Conservation (phyloP, 2,329 filamentous ascomycete species). For the Fusarium piperis region DNA sequence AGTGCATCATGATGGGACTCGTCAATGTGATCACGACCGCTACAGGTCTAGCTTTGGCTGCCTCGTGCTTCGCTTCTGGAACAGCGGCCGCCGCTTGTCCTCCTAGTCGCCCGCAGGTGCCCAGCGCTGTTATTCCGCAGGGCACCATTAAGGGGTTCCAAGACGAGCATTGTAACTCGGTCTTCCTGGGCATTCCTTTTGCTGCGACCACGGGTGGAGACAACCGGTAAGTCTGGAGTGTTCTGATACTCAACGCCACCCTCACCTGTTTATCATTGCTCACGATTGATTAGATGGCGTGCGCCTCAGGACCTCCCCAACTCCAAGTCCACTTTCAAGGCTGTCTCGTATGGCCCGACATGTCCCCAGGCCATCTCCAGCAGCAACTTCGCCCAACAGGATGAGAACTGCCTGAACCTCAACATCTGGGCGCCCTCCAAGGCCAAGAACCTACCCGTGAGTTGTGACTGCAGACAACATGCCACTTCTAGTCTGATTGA, state of each 20-base stretch:
- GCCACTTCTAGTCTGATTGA: neutral
- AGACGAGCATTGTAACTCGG: conserved; percentile 46
- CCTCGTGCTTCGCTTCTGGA: conserved; percentile 14
- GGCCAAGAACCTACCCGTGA: conserved; percentile 42
- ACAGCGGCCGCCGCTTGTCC: neutral
- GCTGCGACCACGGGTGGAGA: conserved; percentile 52
- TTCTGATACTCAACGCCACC: neutral
- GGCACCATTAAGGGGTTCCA: conserved; percentile 49
- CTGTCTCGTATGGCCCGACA: conserved; percentile 34
- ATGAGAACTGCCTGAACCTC: conserved; percentile 55
- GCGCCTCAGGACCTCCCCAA: conserved; percentile 32
- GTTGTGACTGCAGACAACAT: neutral
- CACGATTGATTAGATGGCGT: conserved; percentile 28
- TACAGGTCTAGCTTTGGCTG: conserved; percentile 28
- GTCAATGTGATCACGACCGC: conserved; percentile 10
- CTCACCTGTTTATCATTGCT: neutral
- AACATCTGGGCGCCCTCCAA: conserved; percentile 49
- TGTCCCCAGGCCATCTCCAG: conserved; percentile 37
- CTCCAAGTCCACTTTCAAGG: conserved; percentile 16
- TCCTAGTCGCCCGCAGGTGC: neutral
- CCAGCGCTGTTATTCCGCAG: conserved; percentile 37
- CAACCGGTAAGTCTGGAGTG: conserved; percentile 41
- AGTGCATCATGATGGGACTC: conserved; percentile 31
- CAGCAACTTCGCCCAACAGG: conserved; percentile 31
- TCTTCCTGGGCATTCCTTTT: conserved; percentile 53